Base-by-base conservation (phyloP, 371 early-diverging fungal species). In the Lichtheimia hyalospora region DNA sequence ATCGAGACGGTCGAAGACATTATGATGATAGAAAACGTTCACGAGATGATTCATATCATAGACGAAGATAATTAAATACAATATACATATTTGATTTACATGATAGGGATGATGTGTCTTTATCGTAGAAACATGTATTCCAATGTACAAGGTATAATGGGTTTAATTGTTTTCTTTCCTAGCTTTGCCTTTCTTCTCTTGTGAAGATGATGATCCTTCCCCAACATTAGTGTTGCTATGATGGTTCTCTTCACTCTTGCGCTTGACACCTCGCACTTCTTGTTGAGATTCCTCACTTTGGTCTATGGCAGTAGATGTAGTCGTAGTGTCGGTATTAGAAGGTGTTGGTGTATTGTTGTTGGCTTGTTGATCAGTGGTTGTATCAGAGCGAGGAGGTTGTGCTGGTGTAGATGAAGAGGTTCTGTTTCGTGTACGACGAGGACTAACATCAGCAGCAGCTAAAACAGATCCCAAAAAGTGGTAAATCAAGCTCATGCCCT, bases 401-500 rank as follows among this genome's bases (percentile, higher is more conserved):
- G 60, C 18, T 7, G 25, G 39, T 8, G 57, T 42, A 25, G 52
- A 44, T 10, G 62, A 43, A 2, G 50, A 8, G 18, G 42, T 42
- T 49, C 59, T 54, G 18, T 58, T n/a, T 41, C 60, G 62, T 15
- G 42, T 34, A 18, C 67, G 54, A 48, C 65, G 59, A 15, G 62
- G 49, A 39, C 64, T 68, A 41, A 77, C 46, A 58, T 79, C 79
- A 5, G 76, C 73, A 40, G 69, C 76, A 5, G 69, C 79, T 43
- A 79, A 61, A 12, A 79, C 74, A 0, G 79, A 75, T 3, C 76
- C 79, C 48, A 79, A 49, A 52, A 75, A 76, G 20, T 79, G 79
- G 39, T 74, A 67, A 34, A 79, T 74, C 24, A 75, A 48, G 50
- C 79, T 79, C 71, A 79, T 72, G 7, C 79, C 76, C 54, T 79